A percentile compares a stretch with the other conserved stretches of the same genome.
These are phyloP conservation scores for Cladosporium sphaerospermum DNA, from an alignment of 2,329 filamentous ascomycete genomes.

Conservation along the genomic window DNA sequence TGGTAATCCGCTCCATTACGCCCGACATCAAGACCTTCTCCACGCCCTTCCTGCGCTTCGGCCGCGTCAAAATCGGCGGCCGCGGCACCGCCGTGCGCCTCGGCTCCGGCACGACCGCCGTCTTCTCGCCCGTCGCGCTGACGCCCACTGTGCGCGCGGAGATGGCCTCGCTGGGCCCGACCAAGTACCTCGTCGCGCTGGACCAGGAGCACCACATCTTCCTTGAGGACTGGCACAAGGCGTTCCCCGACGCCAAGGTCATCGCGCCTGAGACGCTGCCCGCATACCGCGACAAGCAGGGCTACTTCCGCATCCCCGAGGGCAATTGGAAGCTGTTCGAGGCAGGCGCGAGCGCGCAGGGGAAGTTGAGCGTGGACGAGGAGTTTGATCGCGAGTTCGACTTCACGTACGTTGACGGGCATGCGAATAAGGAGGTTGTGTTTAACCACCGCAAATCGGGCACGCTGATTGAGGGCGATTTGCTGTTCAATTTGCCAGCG, in stretches of 20 bases:
- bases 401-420: slow-evolving; percentile 70
- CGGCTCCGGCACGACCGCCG: slow-evolving; percentile 67
- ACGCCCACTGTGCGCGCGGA: slow-evolving; percentile 67
- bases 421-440: slow-evolving; percentile 81
- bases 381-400: slow-evolving; percentile 87
- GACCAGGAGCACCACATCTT: slow-evolving; percentile 96
- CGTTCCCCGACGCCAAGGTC: slow-evolving; percentile 71
- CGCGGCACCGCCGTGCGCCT: slow-evolving; percentile 81
- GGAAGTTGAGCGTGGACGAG: slow-evolving; percentile 49
- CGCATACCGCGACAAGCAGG: slow-evolving; percentile 61
- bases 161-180: slow-evolving; percentile 53
- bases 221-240: slow-evolving; percentile 73
- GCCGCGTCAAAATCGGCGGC: slow-evolving; percentile 74
- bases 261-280: slow-evolving; percentile 76
- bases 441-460: slow-evolving; percentile 74
- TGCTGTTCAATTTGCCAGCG: slow-evolving; percentile 86
- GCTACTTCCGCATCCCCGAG: slow-evolving; percentile 27
- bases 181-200: slow-evolving; percentile 79
- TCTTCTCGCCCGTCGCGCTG: slow-evolving; percentile 87
- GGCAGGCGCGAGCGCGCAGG: slow-evolving; percentile 30
- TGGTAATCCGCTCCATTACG: slow-evolving; percentile 83
- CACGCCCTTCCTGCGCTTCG: slow-evolving; percentile 77
- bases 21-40: slow-evolving; percentile 73
- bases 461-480: slow-evolving; percentile 80
- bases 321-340: slow-evolving; percentile 49